Evolutionary conservation across 139 green algal species (phyloP).

Genomic region (Picochlorum sp.): DNA sequence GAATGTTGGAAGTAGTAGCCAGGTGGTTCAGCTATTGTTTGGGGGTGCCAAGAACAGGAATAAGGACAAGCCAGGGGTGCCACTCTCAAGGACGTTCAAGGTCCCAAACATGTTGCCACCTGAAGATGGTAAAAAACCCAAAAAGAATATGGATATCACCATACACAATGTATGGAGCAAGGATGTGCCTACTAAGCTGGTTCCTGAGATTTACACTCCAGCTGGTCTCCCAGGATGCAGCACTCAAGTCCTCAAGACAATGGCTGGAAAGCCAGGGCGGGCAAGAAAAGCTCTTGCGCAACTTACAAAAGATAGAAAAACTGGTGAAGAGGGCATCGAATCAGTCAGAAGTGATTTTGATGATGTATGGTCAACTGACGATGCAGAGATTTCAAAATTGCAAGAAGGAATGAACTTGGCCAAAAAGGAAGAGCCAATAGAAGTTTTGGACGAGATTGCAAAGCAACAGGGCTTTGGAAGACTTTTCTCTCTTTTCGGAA

Average conservation of each 20-base stretch:
- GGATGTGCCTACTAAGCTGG: slow-evolving; percentile 30
- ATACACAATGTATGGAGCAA: slow-evolving; percentile 72
- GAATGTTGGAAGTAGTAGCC: slow-evolving; percentile 58
- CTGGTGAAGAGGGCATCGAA: slow-evolving; percentile 10
- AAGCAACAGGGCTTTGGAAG: slow-evolving; percentile 53
- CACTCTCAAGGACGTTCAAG: slow-evolving; percentile 38
- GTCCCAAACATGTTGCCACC: slow-evolving; percentile 38
- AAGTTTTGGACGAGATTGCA: slow-evolving; percentile 35
- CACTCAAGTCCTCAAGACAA: slow-evolving; percentile 45
- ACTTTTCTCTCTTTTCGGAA: slow-evolving; percentile 69
- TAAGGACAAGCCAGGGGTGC: slow-evolving; percentile 25
- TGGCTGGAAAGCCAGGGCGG: slow-evolving; percentile 73
- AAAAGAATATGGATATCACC: slow-evolving; percentile 52
- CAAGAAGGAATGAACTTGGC: slow-evolving; percentile 1
- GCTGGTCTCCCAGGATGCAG: slow-evolving; percentile 37
- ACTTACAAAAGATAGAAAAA: slow-evolving; percentile 11
- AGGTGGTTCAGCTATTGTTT: slow-evolving; percentile 76
- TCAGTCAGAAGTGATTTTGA: slow-evolving; percentile 8
- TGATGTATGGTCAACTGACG: slow-evolving; percentile 18
- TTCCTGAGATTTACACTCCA: slow-evolving; percentile 40
- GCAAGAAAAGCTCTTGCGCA: slow-evolving; percentile 57
- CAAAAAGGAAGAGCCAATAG: neutral
- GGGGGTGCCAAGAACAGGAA: slow-evolving; percentile 45
- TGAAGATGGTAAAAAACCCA: slow-evolving; percentile 47
- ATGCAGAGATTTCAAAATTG: slow-evolving; percentile 14